Evolutionary conservation across 1,284 basidiomycete genomes (phyloP), one percentile per base, ranked within the genome.

Genomic region (Meripilus lineatus): DNA sequence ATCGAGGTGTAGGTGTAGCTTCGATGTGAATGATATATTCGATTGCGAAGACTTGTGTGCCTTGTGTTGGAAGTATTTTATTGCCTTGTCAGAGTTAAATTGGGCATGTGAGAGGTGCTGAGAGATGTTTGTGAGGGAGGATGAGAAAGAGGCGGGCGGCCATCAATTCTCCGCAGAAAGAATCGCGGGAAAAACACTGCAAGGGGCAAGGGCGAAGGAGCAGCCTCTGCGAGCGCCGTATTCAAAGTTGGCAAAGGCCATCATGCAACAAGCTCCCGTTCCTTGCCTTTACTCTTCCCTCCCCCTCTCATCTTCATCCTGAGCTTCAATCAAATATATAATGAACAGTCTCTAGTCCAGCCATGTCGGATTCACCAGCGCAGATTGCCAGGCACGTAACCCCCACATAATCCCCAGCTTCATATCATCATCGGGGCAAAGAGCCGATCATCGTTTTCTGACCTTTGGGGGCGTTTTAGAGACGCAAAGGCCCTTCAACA

Each of bases 401-500:
- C 13, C 37, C 8, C 20, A n/a, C 10, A 5, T n/a, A 32, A 2
- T 13, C 10, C 22, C 15, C 23, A 21, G 30, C 14, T 15, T 45
- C 26, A 32, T 33, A 44, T 28, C 24, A 21, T 18, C 30, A 23
- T 44, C 10, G 37, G n/a, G n/a, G 20, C 8, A 10, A 7, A 10
- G 36, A 38, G 21, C 36, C 25, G 7, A 38, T 23, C 36, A 15
- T 23, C 20, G 20, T 15, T 35, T 35, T 17, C 21, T 10, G n/a
- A n/a, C n/a, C n/a, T 32, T 32, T 10, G 10, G n/a, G 24, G 32
- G 32, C 23, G 28, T 21, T 20, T 4, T 49, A 89, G 85, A 58
- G 84, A 89, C 68, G 81, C 84, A 52, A 84, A 81, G 58, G 66
- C 66, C 57, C 73, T 81, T 51, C 77, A 85, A 50, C 78, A 82